Evolutionary conservation across 805 yeast genomes (phyloP).

Genomic region (Nakazawaea anatomiae): DNA sequence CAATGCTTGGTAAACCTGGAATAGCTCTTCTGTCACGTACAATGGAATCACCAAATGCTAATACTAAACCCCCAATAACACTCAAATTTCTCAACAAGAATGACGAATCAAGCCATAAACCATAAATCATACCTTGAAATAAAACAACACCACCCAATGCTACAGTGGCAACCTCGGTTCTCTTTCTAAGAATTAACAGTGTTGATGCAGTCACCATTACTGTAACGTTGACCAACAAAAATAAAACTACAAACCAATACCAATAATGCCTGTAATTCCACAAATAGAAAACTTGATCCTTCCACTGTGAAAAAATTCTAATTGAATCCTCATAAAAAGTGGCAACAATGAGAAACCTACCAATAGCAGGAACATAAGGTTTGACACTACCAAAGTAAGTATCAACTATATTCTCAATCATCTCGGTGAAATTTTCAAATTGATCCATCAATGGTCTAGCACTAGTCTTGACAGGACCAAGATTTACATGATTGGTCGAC

Average conservation of each 20-base stretch:
- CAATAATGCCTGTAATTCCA: slow-evolving; percentile 77
- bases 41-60: slow-evolving; percentile 82
- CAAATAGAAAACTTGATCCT: slow-evolving; percentile 81
- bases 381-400: slow-evolving; percentile 44
- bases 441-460: slow-evolving; percentile 25
- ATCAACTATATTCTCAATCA: slow-evolving; percentile 50
- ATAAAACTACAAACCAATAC: slow-evolving; percentile 67
- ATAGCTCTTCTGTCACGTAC: slow-evolving; percentile 68
- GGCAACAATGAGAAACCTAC: slow-evolving; percentile 85
- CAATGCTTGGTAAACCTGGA: slow-evolving; percentile 74
- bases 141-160: slow-evolving; percentile 66
- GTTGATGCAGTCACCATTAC: slow-evolving; percentile 73
- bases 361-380: slow-evolving; percentile 82
- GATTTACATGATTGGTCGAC: background rate
- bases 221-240: slow-evolving; percentile 55
- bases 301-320: slow-evolving; percentile 84
- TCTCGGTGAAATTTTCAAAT: slow-evolving; percentile 47
- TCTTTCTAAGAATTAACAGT: slow-evolving; percentile 61
- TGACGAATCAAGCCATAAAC: slow-evolving; percentile 71
- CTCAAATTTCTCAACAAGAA: slow-evolving; percentile 85
- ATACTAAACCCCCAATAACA: slow-evolving; percentile 85
- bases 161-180: slow-evolving; percentile 64
- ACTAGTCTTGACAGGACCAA: slow-evolving; percentile 5
- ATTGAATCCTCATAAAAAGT: slow-evolving; percentile 88
- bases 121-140: slow-evolving; percentile 83